Conservation (phyloP, 345 rosid genomes). For the Lepidium africanum region DNA sequence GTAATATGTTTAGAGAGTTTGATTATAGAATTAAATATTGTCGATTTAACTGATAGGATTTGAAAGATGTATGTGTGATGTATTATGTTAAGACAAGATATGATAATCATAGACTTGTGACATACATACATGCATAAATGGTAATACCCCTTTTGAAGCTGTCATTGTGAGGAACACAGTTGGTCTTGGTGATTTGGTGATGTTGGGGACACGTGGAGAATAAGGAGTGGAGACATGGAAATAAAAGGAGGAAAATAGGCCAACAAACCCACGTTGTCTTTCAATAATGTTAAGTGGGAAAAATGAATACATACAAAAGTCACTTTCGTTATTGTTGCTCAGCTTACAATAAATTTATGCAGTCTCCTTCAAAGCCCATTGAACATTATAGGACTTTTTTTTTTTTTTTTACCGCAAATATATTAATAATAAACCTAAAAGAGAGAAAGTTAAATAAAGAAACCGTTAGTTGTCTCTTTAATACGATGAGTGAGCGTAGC, state of each 20-base stretch:
- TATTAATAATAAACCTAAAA: too few species aligned
- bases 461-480: too few species aligned
- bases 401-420: too few species aligned
- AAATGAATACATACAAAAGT: background rate
- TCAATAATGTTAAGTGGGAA: background rate
- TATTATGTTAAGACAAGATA: too few species aligned
- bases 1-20: too few species aligned
- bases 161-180: background rate
- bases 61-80: too few species aligned
- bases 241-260: conserved; percentile 6
- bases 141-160: background rate
- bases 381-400: too few species aligned
- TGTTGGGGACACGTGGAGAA: background rate
- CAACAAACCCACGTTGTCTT: conserved; percentile 25
- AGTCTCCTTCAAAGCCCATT: too few species aligned
- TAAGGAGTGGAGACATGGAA: background rate
- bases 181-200: background rate
- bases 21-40: too few species aligned
- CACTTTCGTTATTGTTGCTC: conserved; percentile 20
- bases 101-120: background rate
- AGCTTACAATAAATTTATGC: background rate
- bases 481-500: too few species aligned
- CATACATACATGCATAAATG: background rate
- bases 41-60: too few species aligned
- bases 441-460: too few species aligned